Base-by-base conservation (phyloP, 1,139 yeast species). In the Taiozyma sp. region DNA sequence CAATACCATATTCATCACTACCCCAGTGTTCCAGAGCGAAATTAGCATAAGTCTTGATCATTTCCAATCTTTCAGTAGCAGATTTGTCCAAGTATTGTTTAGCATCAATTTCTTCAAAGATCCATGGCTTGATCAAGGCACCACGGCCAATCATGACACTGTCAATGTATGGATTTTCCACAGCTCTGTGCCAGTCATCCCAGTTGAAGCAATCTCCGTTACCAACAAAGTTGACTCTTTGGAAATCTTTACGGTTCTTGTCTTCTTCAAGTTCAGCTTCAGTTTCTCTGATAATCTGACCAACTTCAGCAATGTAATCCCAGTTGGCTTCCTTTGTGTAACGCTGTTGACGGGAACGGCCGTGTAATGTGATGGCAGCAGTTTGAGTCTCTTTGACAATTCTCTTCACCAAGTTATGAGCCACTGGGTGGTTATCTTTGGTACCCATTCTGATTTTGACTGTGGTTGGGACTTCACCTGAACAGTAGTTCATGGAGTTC, bases 61-160 rank as follows among this genome's bases (percentile, higher is more conserved):
- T 81, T 34, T 84, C 96, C 53, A 93, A 77, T 68, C 99, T 81
- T 70, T 93, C 97, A 40, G 84, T 74, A n/a, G 97, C 84, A 3
- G 90, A 76, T 70, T 93, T 95, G 69, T 93, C 99, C 57, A 93
- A 70, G 65, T 91, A 86, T 68, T 93, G 98, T 63, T 83, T 83
- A 9, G 95, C 77, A 52, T 92, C 95, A 49, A 95, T 82, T 70
- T 93, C 99, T 72, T 95, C 98, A 63, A 93, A 93, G 47, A 93
- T 89, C 99, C 99, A 93, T 46, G 99, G 99, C 70, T 95, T 93
- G 67, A 95, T 92, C 59, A 93, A 79, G 0, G 98, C 98, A 50
- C 98, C 99, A 62, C 99, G 80, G 2, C 99, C 99, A 51, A 95
- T 92, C 98, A 95, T 93, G 24, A 91, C 96, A 39, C 95, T 83